Conservation (phyloP, 2,329 filamentous ascomycete species). For the Ceratocystis eucalypticola region DNA sequence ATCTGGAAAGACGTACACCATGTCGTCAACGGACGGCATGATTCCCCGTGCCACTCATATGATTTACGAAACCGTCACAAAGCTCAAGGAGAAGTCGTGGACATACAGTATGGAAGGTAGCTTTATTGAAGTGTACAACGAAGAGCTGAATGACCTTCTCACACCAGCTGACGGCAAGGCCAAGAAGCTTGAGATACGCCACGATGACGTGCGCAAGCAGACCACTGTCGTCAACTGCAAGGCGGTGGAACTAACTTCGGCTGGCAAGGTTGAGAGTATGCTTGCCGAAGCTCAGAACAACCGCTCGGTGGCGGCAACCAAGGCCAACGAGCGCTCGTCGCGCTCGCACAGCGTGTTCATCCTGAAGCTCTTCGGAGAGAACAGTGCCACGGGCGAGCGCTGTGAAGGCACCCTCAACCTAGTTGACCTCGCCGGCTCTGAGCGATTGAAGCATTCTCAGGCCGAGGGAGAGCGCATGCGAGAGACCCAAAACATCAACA, state of each 20-base stretch:
- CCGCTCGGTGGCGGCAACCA: constrained; percentile 88
- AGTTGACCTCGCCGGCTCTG: constrained; percentile 87
- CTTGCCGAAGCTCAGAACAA: constrained; percentile 71
- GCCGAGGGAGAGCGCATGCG: constrained; percentile 76
- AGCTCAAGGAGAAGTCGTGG: constrained; percentile 84
- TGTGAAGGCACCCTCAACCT: constrained; percentile 91
- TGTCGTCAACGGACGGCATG: constrained; percentile 86
- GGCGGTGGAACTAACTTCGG: constrained; percentile 62
- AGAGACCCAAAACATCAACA: constrained; percentile 97
- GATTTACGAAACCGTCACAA: constrained; percentile 78
- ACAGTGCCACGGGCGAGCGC: constrained; percentile 62
- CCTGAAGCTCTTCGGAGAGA: constrained; percentile 60
- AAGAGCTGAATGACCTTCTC: constrained; percentile 85
- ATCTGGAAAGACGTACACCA: constrained; percentile 91
- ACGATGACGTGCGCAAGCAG: constrained; percentile 69
- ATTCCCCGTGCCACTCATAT: constrained; percentile 86
- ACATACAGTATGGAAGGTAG: constrained; percentile 85
- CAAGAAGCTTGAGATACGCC: constrained; percentile 77
- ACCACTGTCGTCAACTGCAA: constrained; percentile 72
- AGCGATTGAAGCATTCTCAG: constrained; percentile 75
- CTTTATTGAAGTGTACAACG: constrained; percentile 97
- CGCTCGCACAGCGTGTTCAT: constrained; percentile 96
- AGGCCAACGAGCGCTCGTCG: constrained; percentile 87
- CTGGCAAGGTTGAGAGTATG: constrained; percentile 66
- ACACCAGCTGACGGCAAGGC: constrained; percentile 44